These are phyloP conservation scores for Pythium angustatum DNA, from an alignment of 352 stramenopile species.

Conservation along the genomic window DNA sequence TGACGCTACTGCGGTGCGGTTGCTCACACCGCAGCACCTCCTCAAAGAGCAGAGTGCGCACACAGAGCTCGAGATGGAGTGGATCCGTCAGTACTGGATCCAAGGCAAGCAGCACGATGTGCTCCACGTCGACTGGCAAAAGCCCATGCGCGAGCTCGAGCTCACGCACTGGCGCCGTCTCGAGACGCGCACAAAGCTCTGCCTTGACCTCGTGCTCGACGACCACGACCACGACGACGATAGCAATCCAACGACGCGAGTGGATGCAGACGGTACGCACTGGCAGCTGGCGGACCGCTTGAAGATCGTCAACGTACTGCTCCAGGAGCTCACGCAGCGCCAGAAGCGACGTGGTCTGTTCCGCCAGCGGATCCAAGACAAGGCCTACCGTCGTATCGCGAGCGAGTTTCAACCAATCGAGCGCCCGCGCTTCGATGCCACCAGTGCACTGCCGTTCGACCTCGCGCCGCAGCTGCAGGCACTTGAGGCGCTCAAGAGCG, in stretches of 20 bases:
- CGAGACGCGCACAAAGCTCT: conserved; percentile 23
- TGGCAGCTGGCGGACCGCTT: conserved; percentile 23
- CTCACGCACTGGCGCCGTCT: conserved; percentile 24
- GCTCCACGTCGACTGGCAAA: conserved; percentile 32
- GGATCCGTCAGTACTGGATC: conserved; percentile 35
- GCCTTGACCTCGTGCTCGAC: conserved; percentile 22
- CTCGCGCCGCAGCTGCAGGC: conserved; percentile 11
- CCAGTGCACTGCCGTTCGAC: conserved; percentile 23
- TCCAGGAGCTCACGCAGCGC: conserved; percentile 24
- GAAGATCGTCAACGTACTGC: conserved; percentile 31
- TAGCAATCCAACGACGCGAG: not conserved
- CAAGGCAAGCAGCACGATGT: conserved; percentile 32
- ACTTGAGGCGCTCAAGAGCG: conserved; percentile 14
- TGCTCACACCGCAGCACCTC: conserved; percentile 24
- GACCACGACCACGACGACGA: not conserved
- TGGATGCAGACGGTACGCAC: not conserved
- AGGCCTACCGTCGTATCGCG: conserved; percentile 30
- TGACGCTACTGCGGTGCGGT: not conserved
- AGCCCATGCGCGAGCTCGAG: conserved; percentile 29
- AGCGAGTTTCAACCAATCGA: conserved; percentile 29
- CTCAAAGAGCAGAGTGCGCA: conserved; percentile 30
- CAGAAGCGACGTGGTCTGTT: conserved; percentile 29
- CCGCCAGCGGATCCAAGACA: conserved; percentile 31
- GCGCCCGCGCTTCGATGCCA: conserved; percentile 21
- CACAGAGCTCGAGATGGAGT: conserved; percentile 32